A percentile compares a stretch with the other conserved stretches of the same genome.
phyloP scores from a whole-genome alignment of 1,284 basidiomycete genomes.

The Leccinum griseonigrum region DNA sequence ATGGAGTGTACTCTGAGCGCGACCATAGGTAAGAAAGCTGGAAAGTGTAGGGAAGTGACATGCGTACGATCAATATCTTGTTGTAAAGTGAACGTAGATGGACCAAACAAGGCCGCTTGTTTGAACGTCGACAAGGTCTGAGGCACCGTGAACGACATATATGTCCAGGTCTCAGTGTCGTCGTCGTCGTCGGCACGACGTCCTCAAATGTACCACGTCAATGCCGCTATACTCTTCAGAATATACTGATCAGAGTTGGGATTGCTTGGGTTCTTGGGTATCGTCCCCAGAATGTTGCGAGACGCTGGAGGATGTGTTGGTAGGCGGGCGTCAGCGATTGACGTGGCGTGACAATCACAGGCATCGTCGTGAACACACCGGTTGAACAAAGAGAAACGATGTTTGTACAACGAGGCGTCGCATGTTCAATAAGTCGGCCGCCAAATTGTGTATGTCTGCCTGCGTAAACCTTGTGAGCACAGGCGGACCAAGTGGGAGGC shows the following conservation, averaged over 20 bases:
- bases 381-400: background rate
- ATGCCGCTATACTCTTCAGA: slow-evolving; percentile 91
- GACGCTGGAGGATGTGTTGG: slow-evolving; percentile 66
- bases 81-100: slow-evolving; percentile 86
- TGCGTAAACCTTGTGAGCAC: slow-evolving; percentile 59
- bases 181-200: background rate
- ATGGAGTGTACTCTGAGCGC: slow-evolving; percentile 88
- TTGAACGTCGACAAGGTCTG: slow-evolving; percentile 79
- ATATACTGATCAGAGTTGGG: slow-evolving; percentile 97
- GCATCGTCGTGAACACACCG: slow-evolving; percentile 45
- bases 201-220: slow-evolving; percentile 65
- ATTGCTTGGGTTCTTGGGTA: slow-evolving; percentile 96
- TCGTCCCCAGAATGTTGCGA: slow-evolving; percentile 81
- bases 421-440: slow-evolving; percentile 73
- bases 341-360: slow-evolving; percentile 88
- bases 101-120: slow-evolving; percentile 70
- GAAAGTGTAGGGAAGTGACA: background rate
- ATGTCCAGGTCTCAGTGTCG: slow-evolving; percentile 37
- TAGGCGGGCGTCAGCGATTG: slow-evolving; percentile 73
- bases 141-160: slow-evolving; percentile 76
- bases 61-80: slow-evolving; percentile 86
- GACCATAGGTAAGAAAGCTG: background rate
- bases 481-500: background rate
- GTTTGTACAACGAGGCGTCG: too few relatives aligned
- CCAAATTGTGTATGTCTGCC: slow-evolving; percentile 83